These are phyloP conservation scores for Globisporangium rhizosaccharum DNA, from an alignment of 352 stramenopile species.

Conservation along the genomic window DNA sequence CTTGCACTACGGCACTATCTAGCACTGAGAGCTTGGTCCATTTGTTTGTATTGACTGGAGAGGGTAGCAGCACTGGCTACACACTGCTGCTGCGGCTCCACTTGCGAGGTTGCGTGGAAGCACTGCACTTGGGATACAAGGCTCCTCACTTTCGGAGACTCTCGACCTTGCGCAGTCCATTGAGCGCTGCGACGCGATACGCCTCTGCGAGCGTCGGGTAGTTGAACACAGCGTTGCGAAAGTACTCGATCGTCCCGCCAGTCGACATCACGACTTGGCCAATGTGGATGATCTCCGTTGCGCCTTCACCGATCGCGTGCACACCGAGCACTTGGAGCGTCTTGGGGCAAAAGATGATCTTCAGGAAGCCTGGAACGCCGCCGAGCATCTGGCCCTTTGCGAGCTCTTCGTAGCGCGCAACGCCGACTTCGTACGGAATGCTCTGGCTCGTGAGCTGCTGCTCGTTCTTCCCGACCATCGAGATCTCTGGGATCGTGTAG, in stretches of 20 bases:
- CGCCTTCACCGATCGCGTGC: constrained; percentile 79
- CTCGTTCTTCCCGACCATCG: constrained; percentile 88
- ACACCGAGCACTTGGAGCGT: constrained; percentile 74
- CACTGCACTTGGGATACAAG: no score
- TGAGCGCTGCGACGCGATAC: constrained; percentile 75
- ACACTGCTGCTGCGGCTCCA: not conserved
- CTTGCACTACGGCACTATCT: no score
- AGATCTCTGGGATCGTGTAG: constrained; percentile 87
- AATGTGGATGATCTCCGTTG: constrained; percentile 90
- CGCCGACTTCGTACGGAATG: constrained; percentile 70
- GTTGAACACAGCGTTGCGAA: constrained; percentile 90
- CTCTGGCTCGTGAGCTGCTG: constrained; percentile 78
- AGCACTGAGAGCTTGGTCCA: no score
- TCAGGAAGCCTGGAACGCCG: constrained; percentile 71
- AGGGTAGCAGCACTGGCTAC: not conserved
- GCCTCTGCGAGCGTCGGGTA: constrained; percentile 88
- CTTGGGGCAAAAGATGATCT: constrained; percentile 82
- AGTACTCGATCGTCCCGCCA: constrained; percentile 84
- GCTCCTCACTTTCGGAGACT: constrained; percentile 27
- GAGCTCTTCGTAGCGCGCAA: constrained; percentile 80
- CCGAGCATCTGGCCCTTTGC: constrained; percentile 85
- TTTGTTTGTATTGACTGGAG: not conserved
- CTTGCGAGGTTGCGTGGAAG: no score
- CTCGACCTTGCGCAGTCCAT: constrained; percentile 72
- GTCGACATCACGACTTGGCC: constrained; percentile 85